Evolutionary conservation across 768 basidiomycete species (phyloP).

Genomic region (Coprinopsis sp.): DNA sequence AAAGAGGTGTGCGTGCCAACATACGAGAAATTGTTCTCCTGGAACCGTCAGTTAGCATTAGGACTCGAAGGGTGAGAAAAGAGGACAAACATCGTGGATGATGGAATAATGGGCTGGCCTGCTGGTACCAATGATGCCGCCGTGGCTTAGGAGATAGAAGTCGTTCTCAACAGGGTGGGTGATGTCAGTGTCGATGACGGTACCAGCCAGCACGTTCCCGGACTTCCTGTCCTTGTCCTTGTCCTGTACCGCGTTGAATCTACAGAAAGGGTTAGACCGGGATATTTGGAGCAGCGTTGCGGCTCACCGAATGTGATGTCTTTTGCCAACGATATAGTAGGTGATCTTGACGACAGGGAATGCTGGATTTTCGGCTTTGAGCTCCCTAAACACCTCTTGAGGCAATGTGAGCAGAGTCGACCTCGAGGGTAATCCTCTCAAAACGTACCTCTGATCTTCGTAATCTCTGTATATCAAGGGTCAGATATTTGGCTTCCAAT

Average conservation of each 20-base stretch:
- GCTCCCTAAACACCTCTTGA: not conserved
- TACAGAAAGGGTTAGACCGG: too few species aligned
- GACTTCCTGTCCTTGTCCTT: slow-evolving; percentile 56
- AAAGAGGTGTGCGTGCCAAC: too few species aligned
- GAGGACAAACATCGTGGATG: slow-evolving; percentile 22
- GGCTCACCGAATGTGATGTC: not conserved
- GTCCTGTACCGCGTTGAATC: slow-evolving; percentile 26
- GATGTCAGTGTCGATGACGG: slow-evolving; percentile 69
- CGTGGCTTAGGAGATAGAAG: slow-evolving; percentile 76
- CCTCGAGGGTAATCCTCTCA: not conserved
- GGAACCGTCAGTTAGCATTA: too few species aligned
- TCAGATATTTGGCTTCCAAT: too few species aligned
- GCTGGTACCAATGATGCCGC: slow-evolving; percentile 73
- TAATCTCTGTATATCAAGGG: too few species aligned
- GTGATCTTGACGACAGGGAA: not conserved
- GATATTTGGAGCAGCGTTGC: not conserved
- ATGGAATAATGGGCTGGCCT: slow-evolving; percentile 44
- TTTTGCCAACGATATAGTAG: not conserved
- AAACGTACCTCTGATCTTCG: not conserved
- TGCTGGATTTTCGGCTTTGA: not conserved
- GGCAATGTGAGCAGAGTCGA: not conserved
- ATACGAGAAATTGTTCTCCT: not conserved
- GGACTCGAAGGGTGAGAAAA: too few species aligned
- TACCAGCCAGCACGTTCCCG: slow-evolving; percentile 74
- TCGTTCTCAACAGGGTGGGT: slow-evolving; percentile 71